phyloP scores from a whole-genome alignment of 2,329 filamentous ascomycete species.

The Emmonsiellopsis sp. region DNA sequence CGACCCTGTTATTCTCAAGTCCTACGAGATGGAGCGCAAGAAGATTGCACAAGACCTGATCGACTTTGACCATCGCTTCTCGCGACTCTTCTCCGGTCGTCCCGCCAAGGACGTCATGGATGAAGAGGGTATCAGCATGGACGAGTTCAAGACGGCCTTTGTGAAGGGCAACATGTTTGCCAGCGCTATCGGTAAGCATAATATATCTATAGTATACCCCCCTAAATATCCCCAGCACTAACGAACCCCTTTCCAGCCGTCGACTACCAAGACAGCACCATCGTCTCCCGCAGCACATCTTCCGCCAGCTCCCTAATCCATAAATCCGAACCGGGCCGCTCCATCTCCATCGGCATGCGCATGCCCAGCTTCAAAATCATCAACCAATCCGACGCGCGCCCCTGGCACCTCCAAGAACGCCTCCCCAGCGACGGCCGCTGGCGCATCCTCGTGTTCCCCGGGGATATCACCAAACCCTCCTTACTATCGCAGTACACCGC shows the following conservation, averaged over 20 bases:
- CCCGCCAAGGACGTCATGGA: slow-evolving; percentile 52
- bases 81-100: slow-evolving; percentile 22
- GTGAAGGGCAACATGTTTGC: slow-evolving; percentile 52
- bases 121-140: slow-evolving; percentile 52
- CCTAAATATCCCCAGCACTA: background rate
- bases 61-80: background rate
- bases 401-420: slow-evolving; percentile 29
- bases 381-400: slow-evolving; percentile 28
- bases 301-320: slow-evolving; percentile 14
- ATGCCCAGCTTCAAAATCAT: slow-evolving; percentile 27
- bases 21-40: background rate
- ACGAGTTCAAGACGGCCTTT: slow-evolving; percentile 53
- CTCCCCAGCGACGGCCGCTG: slow-evolving; percentile 30
- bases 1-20: background rate
- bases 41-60: background rate
- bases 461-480: slow-evolving; percentile 39
- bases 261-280: slow-evolving; percentile 47
- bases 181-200: slow-evolving; percentile 37
- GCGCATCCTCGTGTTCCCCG: slow-evolving; percentile 47
- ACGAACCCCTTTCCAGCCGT: slow-evolving; percentile 30
- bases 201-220: slow-evolving; percentile 9
- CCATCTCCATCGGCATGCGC: slow-evolving; percentile 25
- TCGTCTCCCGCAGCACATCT: slow-evolving; percentile 35
- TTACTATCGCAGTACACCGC: slow-evolving; percentile 38
- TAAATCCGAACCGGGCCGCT: slow-evolving; percentile 10